Percentiles rank a stretch among this genome's conserved stretches.
These are phyloP conservation scores for Pichia californica DNA, from an alignment of 805 yeast genomes.

Conservation along the genomic window DNA sequence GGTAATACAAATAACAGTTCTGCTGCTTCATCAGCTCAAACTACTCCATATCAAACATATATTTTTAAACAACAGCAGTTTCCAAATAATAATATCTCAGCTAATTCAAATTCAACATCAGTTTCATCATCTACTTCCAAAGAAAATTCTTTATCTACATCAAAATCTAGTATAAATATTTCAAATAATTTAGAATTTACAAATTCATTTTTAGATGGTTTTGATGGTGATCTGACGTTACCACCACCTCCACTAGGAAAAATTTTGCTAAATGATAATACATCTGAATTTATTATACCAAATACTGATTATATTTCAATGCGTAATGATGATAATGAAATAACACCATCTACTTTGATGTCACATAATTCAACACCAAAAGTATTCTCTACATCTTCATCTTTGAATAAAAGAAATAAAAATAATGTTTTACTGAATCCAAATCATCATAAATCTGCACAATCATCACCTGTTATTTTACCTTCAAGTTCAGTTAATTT, in stretches of 20 bases:
- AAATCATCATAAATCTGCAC: constrained; percentile 24
- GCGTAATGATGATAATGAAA: too few relatives aligned
- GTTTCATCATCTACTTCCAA: not conserved
- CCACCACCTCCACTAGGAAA: constrained; percentile 19
- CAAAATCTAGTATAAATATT: not conserved
- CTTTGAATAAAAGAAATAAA: constrained; percentile 12
- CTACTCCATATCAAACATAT: constrained; percentile 5
- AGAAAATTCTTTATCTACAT: not conserved
- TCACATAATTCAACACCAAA: constrained; percentile 14
- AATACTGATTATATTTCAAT: constrained; percentile 10
- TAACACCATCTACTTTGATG: constrained; percentile 24
- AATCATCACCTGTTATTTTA: constrained; percentile 33
- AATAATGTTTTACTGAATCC: constrained; percentile 29
- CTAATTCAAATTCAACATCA: not conserved
- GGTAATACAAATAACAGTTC: constrained; percentile 13
- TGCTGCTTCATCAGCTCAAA: constrained; percentile 7
- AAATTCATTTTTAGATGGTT: constrained; percentile 14
- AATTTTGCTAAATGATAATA: not conserved
- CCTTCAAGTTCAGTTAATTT: constrained; percentile 23
- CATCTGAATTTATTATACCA: not conserved
- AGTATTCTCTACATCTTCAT: constrained; percentile 10
- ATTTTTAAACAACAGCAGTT: constrained; percentile 6
- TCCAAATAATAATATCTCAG: not conserved
- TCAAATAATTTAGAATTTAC: not conserved
- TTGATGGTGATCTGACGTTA: constrained; percentile 20